Evolutionary conservation across 208 protist species (phyloP).

Genomic region (Acanthamoeba comandoni): DNA sequence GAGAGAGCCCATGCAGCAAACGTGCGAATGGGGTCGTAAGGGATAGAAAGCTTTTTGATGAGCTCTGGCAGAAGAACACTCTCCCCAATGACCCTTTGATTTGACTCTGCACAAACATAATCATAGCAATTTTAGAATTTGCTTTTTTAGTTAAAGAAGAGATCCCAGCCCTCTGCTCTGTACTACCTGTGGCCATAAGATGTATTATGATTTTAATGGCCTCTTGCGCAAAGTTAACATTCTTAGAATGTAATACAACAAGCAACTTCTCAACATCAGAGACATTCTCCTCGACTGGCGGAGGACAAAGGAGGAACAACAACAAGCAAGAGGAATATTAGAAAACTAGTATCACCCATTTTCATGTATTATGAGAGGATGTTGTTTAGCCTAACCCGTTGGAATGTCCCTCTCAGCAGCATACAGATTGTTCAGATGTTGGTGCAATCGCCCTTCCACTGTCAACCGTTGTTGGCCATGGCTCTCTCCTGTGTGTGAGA

Average conservation of each 20-base stretch:
- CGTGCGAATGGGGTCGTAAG: constrained; percentile 49
- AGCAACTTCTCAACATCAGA: constrained; percentile 68
- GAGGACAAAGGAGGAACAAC: neutral
- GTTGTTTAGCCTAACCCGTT: neutral
- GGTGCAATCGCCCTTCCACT: no score
- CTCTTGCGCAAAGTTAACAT: constrained; percentile 72
- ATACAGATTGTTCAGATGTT: constrained; percentile 17
- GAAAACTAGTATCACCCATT: neutral
- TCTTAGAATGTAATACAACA: constrained; percentile 67
- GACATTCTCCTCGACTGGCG: neutral
- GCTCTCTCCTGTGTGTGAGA: no score
- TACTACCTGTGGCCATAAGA: constrained; percentile 49
- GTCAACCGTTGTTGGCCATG: no score
- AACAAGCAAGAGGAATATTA: neutral
- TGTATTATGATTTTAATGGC: constrained; percentile 74
- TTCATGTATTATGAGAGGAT: no score
- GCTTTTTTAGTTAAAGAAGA: no score
- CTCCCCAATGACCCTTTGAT: constrained; percentile 37
- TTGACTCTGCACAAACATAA: constrained; percentile 15
- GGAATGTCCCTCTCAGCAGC: constrained; percentile 17
- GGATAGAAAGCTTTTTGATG: constrained; percentile 1
- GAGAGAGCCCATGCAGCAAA: constrained; percentile 64
- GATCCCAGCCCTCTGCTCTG: no score
- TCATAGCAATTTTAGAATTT: neutral
- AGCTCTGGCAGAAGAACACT: constrained; percentile 49